Evolutionary conservation across 139 green algal species (phyloP), one percentile per base, ranked within the genome.

Genomic region (Asterochloris sp.): DNA sequence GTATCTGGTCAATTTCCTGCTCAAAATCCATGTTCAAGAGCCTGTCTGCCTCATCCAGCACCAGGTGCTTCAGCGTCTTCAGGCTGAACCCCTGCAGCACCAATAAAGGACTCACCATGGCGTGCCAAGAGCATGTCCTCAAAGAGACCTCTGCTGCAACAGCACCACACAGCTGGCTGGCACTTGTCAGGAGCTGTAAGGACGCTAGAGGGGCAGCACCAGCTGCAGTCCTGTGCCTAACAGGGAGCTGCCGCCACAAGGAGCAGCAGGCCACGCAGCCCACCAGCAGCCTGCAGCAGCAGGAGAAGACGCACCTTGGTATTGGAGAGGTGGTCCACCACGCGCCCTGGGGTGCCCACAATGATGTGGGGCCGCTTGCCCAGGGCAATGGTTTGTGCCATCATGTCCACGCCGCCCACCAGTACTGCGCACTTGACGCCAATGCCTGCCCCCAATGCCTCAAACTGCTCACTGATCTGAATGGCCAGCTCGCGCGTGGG

Each of bases 11-110:
- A 68, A 99, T 99, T 85, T 99, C 97, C 87, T 95, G 83, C 88
- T 99, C 97, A 92, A 99, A 99, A 88, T 99, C 97, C 95, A 99
- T 98, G 91, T 99, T 98, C 60, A 99, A 90, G 81, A 99, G 92
- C 80, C 98, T 93, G 89, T 99, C 97, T 0, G 97, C 97, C 90
- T 99, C 97, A 80, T 99, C 97, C 74, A 99, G 88, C 71, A 98
- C 93, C 82, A 99, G 85, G 87, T 97, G 92, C 87, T 94, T 94
- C 54, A 99, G 82, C 15, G 73, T 71, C 78, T 93, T 94, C 23
- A 99, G 84, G 69, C 26, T 90, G 87, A 99, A 99, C 29, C 97
- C 97, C 90, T 95, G 90, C 77, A 79, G 1, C 29, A 71, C 2
- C n/a, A 26, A 12, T 16, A 69, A 63, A 64, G 47, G 24, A 0